phyloP scores from a whole-genome alignment of 306 rosid species.

The Vigna trinervia region DNA sequence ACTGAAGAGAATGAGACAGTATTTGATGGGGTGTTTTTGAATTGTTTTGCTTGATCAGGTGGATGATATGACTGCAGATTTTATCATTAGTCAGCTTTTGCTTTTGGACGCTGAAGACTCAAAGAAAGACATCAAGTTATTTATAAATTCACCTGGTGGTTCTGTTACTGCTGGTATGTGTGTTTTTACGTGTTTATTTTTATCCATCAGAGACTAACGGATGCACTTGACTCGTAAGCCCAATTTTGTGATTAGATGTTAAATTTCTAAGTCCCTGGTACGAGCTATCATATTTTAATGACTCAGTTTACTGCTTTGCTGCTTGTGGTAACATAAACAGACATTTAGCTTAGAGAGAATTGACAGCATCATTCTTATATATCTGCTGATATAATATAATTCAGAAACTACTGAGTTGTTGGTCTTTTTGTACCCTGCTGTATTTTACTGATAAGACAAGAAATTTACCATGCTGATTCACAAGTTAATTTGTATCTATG shows the following conservation, averaged over 20 bases:
- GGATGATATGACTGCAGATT: constrained; percentile 92
- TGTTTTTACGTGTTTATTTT: constrained; percentile 14
- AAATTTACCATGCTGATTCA: constrained; percentile 9
- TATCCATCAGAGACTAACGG: background rate
- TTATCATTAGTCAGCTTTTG: constrained; percentile 82
- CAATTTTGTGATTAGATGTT: constrained; percentile 24
- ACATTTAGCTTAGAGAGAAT: background rate
- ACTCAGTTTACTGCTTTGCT: constrained; percentile 6
- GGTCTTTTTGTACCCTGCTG: constrained; percentile 10
- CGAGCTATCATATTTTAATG: background rate
- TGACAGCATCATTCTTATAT: background rate
- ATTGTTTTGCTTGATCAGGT: constrained; percentile 64
- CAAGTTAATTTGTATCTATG: constrained; percentile 22
- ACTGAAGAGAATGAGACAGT: background rate
- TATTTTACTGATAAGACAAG: background rate
- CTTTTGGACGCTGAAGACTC: constrained; percentile 94
- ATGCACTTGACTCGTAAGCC: constrained; percentile 16
- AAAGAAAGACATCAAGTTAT: constrained; percentile 77
- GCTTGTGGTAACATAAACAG: constrained; percentile 16
- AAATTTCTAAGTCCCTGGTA: background rate
- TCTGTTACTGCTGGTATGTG: constrained; percentile 89
- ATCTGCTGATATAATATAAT: background rate
- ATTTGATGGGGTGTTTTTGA: constrained; percentile 28
- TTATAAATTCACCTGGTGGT: constrained; percentile 98
- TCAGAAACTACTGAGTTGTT: constrained; percentile 1